Conservation (phyloP, 2,329 filamentous ascomycete species). For the Proliferodiscus dingleyae region DNA sequence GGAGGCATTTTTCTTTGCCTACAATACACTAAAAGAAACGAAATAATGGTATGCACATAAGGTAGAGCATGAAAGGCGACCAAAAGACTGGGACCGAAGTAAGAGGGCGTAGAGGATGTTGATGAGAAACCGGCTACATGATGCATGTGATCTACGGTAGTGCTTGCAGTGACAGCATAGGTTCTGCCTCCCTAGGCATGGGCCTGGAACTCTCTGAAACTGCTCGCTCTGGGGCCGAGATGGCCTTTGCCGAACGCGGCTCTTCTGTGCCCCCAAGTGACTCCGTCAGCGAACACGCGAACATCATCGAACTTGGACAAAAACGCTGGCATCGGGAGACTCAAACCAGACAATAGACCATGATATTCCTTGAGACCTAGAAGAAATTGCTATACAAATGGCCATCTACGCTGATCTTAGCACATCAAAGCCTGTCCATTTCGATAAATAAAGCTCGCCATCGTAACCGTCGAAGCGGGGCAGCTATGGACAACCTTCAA, state of each 20-base stretch:
- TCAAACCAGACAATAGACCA: neutral
- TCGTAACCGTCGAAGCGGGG: slow-evolving; percentile 15
- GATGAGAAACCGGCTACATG: neutral
- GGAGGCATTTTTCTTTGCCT: slow-evolving; percentile 9
- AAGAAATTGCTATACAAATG: neutral
- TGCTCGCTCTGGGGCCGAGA: neutral
- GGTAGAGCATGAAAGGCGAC: too few relatives aligned
- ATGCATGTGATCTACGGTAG: slow-evolving; percentile 8
- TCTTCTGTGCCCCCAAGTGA: neutral
- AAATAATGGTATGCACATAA: neutral
- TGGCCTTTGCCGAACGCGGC: neutral
- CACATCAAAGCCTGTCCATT: neutral
- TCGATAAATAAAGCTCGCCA: neutral
- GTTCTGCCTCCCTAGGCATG: too few relatives aligned
- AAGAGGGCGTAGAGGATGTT: neutral
- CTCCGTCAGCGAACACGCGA: slow-evolving; percentile 4
- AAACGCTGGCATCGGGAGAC: neutral
- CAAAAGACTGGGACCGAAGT: too few relatives aligned
- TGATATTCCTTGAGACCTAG: neutral
- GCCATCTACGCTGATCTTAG: neutral
- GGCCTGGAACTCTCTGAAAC: neutral
- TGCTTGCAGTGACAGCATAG: neutral
- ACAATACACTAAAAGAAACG: neutral
- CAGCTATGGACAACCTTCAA: slow-evolving; percentile 31
- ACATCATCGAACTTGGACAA: neutral